Evolutionary conservation across 345 rosid species (phyloP).

Genomic region (Conringia planisiliqua): DNA sequence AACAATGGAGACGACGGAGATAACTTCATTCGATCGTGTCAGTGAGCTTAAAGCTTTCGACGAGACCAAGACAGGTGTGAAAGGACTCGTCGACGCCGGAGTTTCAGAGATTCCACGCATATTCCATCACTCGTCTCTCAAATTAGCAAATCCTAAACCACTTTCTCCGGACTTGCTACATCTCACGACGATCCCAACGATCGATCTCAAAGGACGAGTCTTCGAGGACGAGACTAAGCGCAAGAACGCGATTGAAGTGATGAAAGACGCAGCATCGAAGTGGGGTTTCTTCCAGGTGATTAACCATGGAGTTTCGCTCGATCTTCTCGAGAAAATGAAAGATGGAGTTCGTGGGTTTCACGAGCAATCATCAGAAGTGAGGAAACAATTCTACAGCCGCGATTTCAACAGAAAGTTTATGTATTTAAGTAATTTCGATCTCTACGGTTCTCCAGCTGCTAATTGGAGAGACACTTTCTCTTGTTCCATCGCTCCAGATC

Average conservation of each 20-base stretch:
- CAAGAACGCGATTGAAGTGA: neutral
- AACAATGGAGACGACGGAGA: neutral
- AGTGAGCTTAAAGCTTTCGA: conserved; percentile 36
- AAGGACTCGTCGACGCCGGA: conserved; percentile 37
- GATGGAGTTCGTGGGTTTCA: conserved; percentile 28
- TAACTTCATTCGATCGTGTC: conserved; percentile 9
- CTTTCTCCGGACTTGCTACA: neutral
- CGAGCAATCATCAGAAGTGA: conserved; percentile 18
- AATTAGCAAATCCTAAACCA: neutral
- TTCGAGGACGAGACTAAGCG: neutral
- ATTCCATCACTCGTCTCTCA: conserved; percentile 16
- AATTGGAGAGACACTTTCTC: conserved; percentile 41
- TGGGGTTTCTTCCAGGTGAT: conserved; percentile 35
- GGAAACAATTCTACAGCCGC: conserved; percentile 15
- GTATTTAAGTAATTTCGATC: conserved; percentile 33
- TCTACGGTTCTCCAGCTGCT: conserved; percentile 21
- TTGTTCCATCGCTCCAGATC: conserved; percentile 28
- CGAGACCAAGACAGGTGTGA: conserved; percentile 33
- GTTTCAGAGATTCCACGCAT: conserved; percentile 27
- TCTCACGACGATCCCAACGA: conserved; percentile 20
- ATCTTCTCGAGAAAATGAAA: conserved; percentile 19
- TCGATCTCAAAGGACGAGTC: conserved; percentile 9
- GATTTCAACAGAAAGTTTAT: neutral
- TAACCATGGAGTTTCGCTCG: conserved; percentile 21
- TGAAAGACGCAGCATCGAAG: conserved; percentile 17